Base-by-base conservation (phyloP, 2,329 filamentous ascomycete species). In the Bipolaris oryzae region DNA sequence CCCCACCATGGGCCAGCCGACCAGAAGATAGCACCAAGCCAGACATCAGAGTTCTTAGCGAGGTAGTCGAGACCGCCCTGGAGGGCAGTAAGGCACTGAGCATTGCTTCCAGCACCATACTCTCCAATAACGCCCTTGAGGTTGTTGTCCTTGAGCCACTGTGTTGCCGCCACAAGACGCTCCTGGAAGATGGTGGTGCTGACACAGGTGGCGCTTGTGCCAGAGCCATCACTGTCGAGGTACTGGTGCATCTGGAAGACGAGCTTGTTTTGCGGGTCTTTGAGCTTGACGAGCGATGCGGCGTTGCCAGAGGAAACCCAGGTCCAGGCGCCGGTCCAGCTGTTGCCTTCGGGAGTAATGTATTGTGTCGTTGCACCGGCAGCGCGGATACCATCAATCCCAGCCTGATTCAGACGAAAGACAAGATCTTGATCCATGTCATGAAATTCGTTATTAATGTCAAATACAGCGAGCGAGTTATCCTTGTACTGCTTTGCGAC, bases 161-260 rank as follows among this genome's bases (percentile, higher is more conserved):
- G 63, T 0, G 84, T 86, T 0, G 84, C 84, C 10, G 72, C 77
- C 18, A 75, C 60, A 16, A 87, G 72, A 4, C 84, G 77, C 62
- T 85, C 80, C 21, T 73, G 70, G 50, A 84, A 82, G 58, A 86
- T 83, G n/a, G 83, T 86, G 5, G 71, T 60, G 57, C 71, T 79
- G 15, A 85, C 82, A 66, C 84, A 87, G 25, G 74, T 73, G 2
- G 73, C 74, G 2, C 74, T 76, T 0, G 83, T 85, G 7, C 84
- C 84, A 1, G 79, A 82, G 50, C 82, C 80, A 57, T 86, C 84
- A 0, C 73, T 75, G 73, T 87, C 84, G 35, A 86, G 83, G 65
- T 86, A 87, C 74, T 86, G 84, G 69, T 87, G 84, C 84, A 86
- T 86, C 66, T 86, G 82, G 72, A 84, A 86, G 68, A 86, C 73